These are phyloP conservation scores for Trebouxia sp. DNA, from an alignment of 139 green algal genomes.

Conservation along the genomic window DNA sequence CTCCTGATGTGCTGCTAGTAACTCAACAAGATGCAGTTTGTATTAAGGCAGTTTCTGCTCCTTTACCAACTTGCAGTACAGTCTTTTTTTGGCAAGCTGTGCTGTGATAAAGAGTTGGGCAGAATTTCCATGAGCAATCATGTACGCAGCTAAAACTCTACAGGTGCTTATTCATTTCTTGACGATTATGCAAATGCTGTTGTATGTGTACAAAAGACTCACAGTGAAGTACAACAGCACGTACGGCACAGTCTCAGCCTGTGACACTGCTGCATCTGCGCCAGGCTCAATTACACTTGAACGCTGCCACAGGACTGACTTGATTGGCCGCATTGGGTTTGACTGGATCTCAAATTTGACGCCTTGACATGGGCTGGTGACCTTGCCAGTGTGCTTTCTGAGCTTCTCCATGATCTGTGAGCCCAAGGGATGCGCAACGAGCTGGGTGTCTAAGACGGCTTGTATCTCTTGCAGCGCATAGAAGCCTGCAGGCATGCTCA, in stretches of 20 bases:
- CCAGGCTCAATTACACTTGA: background rate
- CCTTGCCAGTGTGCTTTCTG: background rate
- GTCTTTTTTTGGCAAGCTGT: too few species aligned
- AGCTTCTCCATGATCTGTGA: slow-evolving; percentile 23
- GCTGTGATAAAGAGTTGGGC: too few species aligned
- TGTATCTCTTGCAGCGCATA: slow-evolving; percentile 20
- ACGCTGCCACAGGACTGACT: background rate
- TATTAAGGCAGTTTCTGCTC: too few species aligned
- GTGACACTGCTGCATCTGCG: background rate
- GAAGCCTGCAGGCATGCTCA: slow-evolving; percentile 14
- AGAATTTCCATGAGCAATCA: too few species aligned
- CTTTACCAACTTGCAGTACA: too few species aligned
- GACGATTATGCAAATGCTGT: too few species aligned
- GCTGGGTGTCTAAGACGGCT: slow-evolving; percentile 1
- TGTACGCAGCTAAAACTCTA: too few species aligned
- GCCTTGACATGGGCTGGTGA: background rate
- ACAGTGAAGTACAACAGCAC: slow-evolving; percentile 6
- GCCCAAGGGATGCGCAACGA: background rate
- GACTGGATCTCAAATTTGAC: background rate
- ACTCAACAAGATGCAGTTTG: background rate
- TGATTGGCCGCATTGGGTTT: slow-evolving; percentile 1
- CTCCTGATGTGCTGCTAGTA: background rate
- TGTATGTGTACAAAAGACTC: too few species aligned
- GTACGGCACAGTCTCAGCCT: slow-evolving; percentile 1
- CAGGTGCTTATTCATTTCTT: too few species aligned